Conservation (phyloP, 805 yeast genomes). For the Tetrapisispora arboricola region DNA sequence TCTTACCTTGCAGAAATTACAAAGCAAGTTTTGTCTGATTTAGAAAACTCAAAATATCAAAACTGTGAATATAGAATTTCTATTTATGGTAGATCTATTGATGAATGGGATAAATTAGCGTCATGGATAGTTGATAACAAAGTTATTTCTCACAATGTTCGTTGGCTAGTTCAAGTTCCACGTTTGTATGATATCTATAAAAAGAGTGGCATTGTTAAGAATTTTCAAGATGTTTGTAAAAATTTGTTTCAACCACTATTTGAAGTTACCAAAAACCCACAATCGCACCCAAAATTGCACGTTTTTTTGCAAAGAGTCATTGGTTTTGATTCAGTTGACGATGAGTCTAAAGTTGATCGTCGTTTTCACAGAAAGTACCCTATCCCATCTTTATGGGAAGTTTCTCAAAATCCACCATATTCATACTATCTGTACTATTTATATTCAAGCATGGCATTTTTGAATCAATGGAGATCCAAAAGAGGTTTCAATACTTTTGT, state of each 20-base stretch:
- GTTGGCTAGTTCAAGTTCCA: conserved; percentile 96
- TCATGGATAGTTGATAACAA: conserved; percentile 92
- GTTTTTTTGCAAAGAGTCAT: conserved; percentile 86
- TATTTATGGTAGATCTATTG: conserved; percentile 76
- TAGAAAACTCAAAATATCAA: conserved; percentile 92
- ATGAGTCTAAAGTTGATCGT: conserved; percentile 87
- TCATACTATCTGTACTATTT: conserved; percentile 87
- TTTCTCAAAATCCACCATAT: conserved; percentile 85
- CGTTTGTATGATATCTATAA: conserved; percentile 85
- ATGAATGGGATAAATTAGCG: conserved; percentile 95
- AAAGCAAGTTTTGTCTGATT: conserved; percentile 84
- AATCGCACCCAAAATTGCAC: conserved; percentile 81
- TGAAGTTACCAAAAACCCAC: conserved; percentile 81
- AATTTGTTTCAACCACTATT: conserved; percentile 83
- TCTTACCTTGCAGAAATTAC: conserved; percentile 87
- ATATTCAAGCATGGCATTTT: conserved; percentile 74
- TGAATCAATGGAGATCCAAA: conserved; percentile 71
- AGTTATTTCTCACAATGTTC: conserved; percentile 81
- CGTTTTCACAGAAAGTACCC: conserved; percentile 77
- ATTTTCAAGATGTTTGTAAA: conserved; percentile 64
- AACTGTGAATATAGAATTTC: conserved; percentile 96
- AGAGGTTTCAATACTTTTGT: conserved; percentile 82
- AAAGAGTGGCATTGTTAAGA: conserved; percentile 55
- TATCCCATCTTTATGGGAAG: conserved; percentile 73
- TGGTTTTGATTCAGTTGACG: conserved; percentile 98